Percentiles rank a stretch among this genome's conserved stretches.
These are phyloP conservation scores for Zymoseptoria passerinii DNA, from an alignment of 2,329 filamentous ascomycete species.

Conservation along the genomic window DNA sequence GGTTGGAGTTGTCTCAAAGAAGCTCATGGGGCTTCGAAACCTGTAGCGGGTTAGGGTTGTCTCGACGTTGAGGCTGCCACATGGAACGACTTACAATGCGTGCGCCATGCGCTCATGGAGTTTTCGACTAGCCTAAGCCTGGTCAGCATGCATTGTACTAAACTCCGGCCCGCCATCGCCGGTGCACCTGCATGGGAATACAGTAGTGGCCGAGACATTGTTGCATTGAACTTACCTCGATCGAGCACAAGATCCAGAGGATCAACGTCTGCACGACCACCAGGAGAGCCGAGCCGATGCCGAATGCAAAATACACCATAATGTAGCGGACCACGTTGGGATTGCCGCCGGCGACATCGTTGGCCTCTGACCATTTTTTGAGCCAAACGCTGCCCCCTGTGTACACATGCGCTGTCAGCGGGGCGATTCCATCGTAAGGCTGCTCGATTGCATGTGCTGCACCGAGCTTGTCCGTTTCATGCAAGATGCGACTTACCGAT, in stretches of 20 bases:
- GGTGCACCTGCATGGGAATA: conserved; percentile 13
- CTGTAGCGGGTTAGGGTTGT: conserved; percentile 3
- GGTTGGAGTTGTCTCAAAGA: conserved; percentile 94
- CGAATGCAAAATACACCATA: conserved; percentile 91
- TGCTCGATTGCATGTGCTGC: conserved; percentile 5
- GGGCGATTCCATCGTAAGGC: conserved; percentile 2
- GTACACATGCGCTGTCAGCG: conserved; percentile 17
- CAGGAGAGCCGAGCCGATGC: conserved; percentile 73
- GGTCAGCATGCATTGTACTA: conserved; percentile 16
- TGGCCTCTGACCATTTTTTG: conserved; percentile 81
- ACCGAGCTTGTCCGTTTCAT: conserved; percentile 18
- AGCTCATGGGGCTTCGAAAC: conserved; percentile 95
- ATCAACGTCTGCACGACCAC: conserved; percentile 90
- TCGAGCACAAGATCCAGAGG: conserved; percentile 98
- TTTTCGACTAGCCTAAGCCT: conserved; percentile 71
- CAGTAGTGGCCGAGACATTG: not conserved
- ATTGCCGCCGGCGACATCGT: conserved; percentile 60
- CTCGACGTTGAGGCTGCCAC: conserved; percentile 1
- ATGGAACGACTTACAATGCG: conserved; percentile 10
- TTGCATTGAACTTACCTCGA: conserved; percentile 58
- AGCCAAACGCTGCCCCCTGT: conserved; percentile 80
- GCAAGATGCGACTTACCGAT: conserved; percentile 51
- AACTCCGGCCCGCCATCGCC: conserved; percentile 15
- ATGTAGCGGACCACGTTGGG: conserved; percentile 79
- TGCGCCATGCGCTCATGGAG: conserved; percentile 68